phyloP scores from a whole-genome alignment of 768 basidiomycete species.

The Suillus sp. region DNA sequence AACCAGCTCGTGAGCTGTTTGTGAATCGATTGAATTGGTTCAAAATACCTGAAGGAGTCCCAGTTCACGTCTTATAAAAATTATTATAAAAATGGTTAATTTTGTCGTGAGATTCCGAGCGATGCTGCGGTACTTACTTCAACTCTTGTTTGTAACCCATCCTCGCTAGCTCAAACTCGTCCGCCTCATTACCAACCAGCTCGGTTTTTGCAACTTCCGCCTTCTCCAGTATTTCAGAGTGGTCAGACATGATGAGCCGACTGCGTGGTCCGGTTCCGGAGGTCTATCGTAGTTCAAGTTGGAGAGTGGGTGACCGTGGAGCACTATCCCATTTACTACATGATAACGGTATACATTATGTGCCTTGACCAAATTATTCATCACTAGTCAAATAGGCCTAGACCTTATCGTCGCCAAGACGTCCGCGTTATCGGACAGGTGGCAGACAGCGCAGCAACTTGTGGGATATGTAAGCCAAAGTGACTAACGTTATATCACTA shows the following conservation, averaged over 20 bases:
- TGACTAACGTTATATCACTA: background rate
- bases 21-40: background rate
- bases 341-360: background rate
- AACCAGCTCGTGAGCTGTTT: background rate
- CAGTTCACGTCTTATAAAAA: conserved; percentile 53
- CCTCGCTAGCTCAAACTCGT: conserved; percentile 64
- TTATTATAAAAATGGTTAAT: background rate
- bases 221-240: conserved; percentile 2
- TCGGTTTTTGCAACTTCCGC: background rate
- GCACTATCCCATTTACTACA: no score
- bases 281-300: background rate
- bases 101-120: background rate
- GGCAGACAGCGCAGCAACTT: background rate
- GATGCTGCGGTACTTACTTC: conserved; percentile 39
- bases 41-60: conserved; percentile 57
- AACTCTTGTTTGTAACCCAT: conserved; percentile 78
- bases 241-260: conserved; percentile 3
- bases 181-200: conserved; percentile 31
- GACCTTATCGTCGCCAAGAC: conserved; percentile 3
- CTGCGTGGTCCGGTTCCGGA: background rate
- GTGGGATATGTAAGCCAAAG: background rate
- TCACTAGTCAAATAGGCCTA: no score
- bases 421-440: background rate
- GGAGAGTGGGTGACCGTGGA: background rate
- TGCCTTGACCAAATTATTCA: conserved; percentile 1